These are phyloP conservation scores for Rhodotorula sp. DNA, from an alignment of 1,284 basidiomycete genomes.

Conservation along the genomic window DNA sequence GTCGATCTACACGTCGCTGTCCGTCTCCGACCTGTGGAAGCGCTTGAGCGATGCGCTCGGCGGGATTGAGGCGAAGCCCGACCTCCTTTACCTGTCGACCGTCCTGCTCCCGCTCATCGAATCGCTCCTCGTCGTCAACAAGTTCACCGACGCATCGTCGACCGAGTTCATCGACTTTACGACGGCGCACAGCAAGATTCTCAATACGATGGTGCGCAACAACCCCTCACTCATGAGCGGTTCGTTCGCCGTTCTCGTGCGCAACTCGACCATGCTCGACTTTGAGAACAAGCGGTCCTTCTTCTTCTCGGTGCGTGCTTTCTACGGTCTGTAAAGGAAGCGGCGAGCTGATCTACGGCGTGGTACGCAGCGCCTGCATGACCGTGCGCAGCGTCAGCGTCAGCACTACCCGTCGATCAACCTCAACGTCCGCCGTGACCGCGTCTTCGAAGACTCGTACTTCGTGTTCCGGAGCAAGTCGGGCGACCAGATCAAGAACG, in stretches of 20 bases:
- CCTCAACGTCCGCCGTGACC: slow-evolving; percentile 80
- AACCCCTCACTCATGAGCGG: slow-evolving; percentile 95
- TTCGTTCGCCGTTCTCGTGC: slow-evolving; percentile 92
- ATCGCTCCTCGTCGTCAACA: slow-evolving; percentile 85
- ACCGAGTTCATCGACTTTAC: slow-evolving; percentile 92
- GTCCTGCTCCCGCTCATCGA: slow-evolving; percentile 89
- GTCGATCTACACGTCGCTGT: slow-evolving; percentile 81
- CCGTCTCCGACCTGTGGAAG: slow-evolving; percentile 80
- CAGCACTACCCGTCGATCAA: slow-evolving; percentile 73
- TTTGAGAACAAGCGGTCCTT: slow-evolving; percentile 92
- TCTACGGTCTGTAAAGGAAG: too few species aligned
- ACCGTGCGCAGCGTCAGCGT: slow-evolving; percentile 68
- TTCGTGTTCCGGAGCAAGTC: slow-evolving; percentile 83
- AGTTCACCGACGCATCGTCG: slow-evolving; percentile 34
- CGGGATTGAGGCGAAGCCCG: slow-evolving; percentile 73
- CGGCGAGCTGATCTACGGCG: background rate
- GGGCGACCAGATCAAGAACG: slow-evolving; percentile 96
- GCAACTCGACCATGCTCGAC: slow-evolving; percentile 95
- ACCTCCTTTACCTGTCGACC: slow-evolving; percentile 82
- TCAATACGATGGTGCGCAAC: slow-evolving; percentile 90
- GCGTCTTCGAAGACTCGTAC: slow-evolving; percentile 98
- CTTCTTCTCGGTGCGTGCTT: slow-evolving; percentile 11
- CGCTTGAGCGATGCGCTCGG: slow-evolving; percentile 80
- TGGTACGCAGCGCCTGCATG: slow-evolving; percentile 77
- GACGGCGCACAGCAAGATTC: slow-evolving; percentile 87